Conservation (phyloP, 2,329 filamentous ascomycete genomes). For the Metarhizium robertsii region DNA sequence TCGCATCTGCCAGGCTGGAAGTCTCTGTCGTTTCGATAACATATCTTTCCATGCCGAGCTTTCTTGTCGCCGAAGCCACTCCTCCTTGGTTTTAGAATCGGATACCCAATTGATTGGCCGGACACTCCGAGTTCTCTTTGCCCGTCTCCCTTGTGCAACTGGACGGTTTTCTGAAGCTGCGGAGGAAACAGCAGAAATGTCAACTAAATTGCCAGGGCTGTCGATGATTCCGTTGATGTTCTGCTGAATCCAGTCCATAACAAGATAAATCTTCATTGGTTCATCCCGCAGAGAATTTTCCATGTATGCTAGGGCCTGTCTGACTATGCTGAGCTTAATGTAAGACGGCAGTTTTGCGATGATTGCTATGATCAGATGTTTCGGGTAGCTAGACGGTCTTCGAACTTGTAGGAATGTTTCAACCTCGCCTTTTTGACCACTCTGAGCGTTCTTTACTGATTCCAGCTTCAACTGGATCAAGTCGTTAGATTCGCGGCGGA, state of each 20-base stretch:
- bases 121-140: conserved; percentile 32
- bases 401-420: conserved; percentile 57
- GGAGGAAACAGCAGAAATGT: conserved; percentile 72
- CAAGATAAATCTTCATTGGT: conserved; percentile 79
- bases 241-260: conserved; percentile 86
- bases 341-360: conserved; percentile 73
- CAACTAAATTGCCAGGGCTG: conserved; percentile 71
- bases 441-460: conserved; percentile 41
- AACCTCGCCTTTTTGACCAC: conserved; percentile 39
- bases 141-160: conserved; percentile 15
- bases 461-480: conserved; percentile 63
- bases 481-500: conserved; percentile 47
- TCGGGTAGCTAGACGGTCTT: conserved; percentile 66
- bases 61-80: conserved; percentile 62
- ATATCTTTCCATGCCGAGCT: conserved; percentile 62
- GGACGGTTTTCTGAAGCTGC: conserved; percentile 48
- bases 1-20: conserved; percentile 83
- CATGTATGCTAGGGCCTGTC: conserved; percentile 64
- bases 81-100: conserved; percentile 49
- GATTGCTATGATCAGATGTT: conserved; percentile 59
- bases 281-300: conserved; percentile 65
- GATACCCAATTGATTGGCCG: conserved; percentile 55
- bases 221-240: conserved; percentile 76
- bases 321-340: conserved; percentile 81
- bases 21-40: conserved; percentile 57